Base-by-base conservation (phyloP, 345 rosid genomes). In the Aquilaria yunnanensis region DNA sequence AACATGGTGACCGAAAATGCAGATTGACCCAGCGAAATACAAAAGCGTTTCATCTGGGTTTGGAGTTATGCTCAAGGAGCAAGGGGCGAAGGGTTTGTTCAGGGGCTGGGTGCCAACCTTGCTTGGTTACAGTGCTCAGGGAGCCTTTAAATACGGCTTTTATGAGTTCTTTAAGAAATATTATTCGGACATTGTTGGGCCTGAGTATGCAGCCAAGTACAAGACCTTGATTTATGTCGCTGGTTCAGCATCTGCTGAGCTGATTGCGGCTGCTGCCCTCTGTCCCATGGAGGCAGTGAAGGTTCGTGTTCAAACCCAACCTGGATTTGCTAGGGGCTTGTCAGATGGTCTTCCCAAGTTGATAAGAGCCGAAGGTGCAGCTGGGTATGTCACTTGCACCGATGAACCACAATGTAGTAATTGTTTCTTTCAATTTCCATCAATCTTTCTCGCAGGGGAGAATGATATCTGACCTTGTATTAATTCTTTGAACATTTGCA, bases 41-140 rank as follows among this genome's bases (percentile, higher is more conserved):
- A 88, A 83, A 77, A 78, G 74, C 81, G 75, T 88, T 14, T 45
- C 85, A 43, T 83, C 89, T 52, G 96, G 91, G 31, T 91, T 84
- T 67, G 91, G 91, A 59, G 57, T 83, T 29, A 68, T 90, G 72
- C 70, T 91, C 10, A 88, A 72, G 78, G 97, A 88, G 68, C 97
- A 91, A 70, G 97, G 97, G 23, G 30, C 76, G 2, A 88, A 34
- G 70, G 96, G 97, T 3, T 80, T 91, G 73, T 81, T 84, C 56
- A 78, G 75, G 75, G 96, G 97, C 50, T 91, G 97, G 97, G 88
- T 67, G 61, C 97, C 97, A 2, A 91, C 97, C 1, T 72, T 91
- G 63, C 61, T 91, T 29, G 97, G 97, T 30, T 91, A 91, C 67
- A 84, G 96, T 76, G 93, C 86, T 8, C 97, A 91, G 66, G 97